phyloP scores from a whole-genome alignment of 768 basidiomycete genomes.

The Cyclocybe cylindracea region DNA sequence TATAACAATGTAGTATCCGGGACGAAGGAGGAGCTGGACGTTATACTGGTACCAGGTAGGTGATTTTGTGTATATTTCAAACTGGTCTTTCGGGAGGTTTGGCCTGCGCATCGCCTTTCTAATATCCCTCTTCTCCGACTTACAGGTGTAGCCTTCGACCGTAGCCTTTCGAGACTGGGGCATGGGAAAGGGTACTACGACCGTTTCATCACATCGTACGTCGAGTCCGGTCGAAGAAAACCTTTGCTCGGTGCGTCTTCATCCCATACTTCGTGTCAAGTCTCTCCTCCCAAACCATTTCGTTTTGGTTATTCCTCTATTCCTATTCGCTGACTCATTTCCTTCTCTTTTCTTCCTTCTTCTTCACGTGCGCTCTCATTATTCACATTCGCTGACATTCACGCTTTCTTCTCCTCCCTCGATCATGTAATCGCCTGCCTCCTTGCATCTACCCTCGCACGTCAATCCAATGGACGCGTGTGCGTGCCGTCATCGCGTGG shows the following conservation, averaged over 20 bases:
- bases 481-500: too few relatives aligned
- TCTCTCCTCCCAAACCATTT: neutral
- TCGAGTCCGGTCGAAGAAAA: slow-evolving; percentile 37
- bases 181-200: slow-evolving; percentile 89
- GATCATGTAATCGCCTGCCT: too few relatives aligned
- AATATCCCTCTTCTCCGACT: neutral
- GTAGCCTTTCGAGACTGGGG: slow-evolving; percentile 65
- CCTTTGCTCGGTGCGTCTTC: slow-evolving; percentile 58
- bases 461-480: too few relatives aligned
- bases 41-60: slow-evolving; percentile 70
- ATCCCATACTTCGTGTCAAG: slow-evolving; percentile 6
- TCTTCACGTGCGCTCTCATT: too few relatives aligned
- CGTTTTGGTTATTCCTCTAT: neutral
- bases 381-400: too few relatives aligned
- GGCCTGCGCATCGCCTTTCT: neutral
- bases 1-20: slow-evolving; percentile 3
- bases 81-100: too few relatives aligned
- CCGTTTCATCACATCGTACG: slow-evolving; percentile 63
- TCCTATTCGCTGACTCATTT: neutral
- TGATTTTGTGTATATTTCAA: neutral
- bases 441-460: too few relatives aligned
- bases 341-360: neutral
- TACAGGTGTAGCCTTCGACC: slow-evolving; percentile 76
- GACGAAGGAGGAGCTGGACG: slow-evolving; percentile 45
- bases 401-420: too few relatives aligned